Evolutionary conservation across 2,329 filamentous ascomycete genomes (phyloP).

Genomic region (Aspergillus tubingensis): DNA sequence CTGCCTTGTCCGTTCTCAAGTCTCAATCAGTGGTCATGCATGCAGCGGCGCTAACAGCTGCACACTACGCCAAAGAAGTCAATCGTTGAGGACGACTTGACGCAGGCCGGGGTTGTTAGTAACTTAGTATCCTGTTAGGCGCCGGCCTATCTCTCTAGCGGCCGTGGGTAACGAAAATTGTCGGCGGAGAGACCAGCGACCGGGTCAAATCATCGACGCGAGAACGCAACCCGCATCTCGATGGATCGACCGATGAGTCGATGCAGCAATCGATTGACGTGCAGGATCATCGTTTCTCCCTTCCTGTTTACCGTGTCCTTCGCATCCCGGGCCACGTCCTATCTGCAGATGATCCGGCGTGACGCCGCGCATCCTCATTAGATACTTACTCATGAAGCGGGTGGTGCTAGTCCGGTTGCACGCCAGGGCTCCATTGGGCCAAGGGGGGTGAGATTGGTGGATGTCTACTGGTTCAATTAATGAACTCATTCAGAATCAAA

Average conservation of each 20-base stretch:
- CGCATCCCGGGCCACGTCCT: conserved; percentile 14
- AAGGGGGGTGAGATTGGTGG: background rate
- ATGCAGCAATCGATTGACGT: conserved; percentile 16
- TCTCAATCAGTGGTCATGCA: background rate
- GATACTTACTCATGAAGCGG: background rate
- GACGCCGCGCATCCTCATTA: conserved; percentile 10
- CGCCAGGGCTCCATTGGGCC: background rate
- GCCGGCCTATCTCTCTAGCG: background rate
- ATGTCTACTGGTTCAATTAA: background rate
- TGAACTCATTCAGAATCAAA: background rate
- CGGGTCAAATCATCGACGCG: background rate
- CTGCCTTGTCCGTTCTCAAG: background rate
- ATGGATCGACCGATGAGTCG: conserved; percentile 16
- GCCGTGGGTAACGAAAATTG: background rate
- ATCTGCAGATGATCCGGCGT: conserved; percentile 23
- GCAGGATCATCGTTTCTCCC: conserved; percentile 14
- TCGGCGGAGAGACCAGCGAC: background rate
- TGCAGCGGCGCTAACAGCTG: background rate
- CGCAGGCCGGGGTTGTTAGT: background rate
- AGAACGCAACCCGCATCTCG: conserved; percentile 1
- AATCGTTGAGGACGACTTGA: background rate
- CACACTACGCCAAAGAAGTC: background rate
- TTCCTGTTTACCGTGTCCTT: background rate
- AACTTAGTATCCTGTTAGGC: background rate
- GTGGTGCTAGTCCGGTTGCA: background rate